Evolutionary conservation across 2,329 filamentous ascomycete genomes (phyloP), one percentile per base, ranked within the genome.

Genomic region (Ophiostoma fasciatum): DNA sequence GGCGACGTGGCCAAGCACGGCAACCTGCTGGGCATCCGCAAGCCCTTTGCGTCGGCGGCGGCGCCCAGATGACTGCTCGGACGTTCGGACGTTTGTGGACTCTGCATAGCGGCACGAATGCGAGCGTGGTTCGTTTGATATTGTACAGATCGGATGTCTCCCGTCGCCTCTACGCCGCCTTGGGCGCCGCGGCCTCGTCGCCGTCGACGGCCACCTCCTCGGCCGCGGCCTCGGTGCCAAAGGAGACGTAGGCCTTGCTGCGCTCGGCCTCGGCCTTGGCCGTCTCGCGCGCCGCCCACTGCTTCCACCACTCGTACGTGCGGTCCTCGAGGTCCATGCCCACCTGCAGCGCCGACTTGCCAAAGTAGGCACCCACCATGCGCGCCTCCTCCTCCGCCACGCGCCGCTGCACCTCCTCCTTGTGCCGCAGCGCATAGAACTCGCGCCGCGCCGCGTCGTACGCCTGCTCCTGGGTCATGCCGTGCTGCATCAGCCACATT

Each of bases 391-490:
- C 90, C 33, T 74, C 67, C 7, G 88, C 82, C 41, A 98, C 70
- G 48, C 87, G 76, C 47, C 73, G 69, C 60, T 88, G 76, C 32
- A 94, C 71, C 45, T 94, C 85, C 48, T 92, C 77, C 41, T 74
- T 66, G 48, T 93, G 79, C 40, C 90, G 79, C 44, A 88, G 60
- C 31, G 69, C 64, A 62, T 98, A 98, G 60, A 96, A 94, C 56
- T 98, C 88, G 46, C 78, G 78, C 41, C 90, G 81, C 7, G 82
- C 85, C 37, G 66, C 62, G 58, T 96, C 88, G 62, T 98, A 98
- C 22, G 90, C 85, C 46, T 71, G 57, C 28, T 68, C 63, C 52
- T 71, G 71, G 33, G 64, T 68, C 53, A 82, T 67, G 35, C 63
- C 61, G 44, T 73, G 73, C 36, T 81, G 59, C 63, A 94, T 82